These are phyloP conservation scores for Penicillium oxalicum DNA, from an alignment of 2,329 filamentous ascomycete genomes.

Conservation along the genomic window DNA sequence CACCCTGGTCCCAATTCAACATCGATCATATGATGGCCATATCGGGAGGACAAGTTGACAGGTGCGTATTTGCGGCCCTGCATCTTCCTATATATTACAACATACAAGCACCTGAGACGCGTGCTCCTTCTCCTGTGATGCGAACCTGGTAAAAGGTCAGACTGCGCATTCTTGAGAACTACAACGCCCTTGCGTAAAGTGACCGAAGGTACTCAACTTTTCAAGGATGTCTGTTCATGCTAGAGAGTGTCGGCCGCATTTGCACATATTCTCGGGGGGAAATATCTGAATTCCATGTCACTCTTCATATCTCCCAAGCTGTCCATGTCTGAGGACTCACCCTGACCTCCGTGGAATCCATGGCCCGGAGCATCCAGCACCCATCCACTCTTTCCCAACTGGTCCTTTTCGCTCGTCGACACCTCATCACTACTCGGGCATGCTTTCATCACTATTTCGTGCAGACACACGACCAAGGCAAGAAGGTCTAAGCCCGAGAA, in stretches of 20 bases:
- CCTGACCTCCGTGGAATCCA: not conserved
- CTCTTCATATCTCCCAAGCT: not conserved
- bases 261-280: not conserved
- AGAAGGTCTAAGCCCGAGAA: constrained; percentile 20
- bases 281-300: not conserved
- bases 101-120: not conserved
- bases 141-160: constrained; percentile 44
- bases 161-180: constrained; percentile 21
- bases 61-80: constrained; percentile 6
- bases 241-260: not conserved
- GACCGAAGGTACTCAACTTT: constrained; percentile 22
- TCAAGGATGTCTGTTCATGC: not conserved
- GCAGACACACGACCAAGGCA: constrained; percentile 26
- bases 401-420: not conserved
- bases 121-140: constrained; percentile 37
- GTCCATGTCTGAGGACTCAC: not conserved
- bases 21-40: too few relatives aligned
- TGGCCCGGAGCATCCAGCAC: not conserved
- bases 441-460: constrained; percentile 3
- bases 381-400: not conserved
- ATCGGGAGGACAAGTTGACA: too few relatives aligned
- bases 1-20: too few relatives aligned
- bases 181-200: constrained; percentile 1
- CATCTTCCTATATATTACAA: not conserved
- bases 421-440: not conserved